Base-by-base conservation (phyloP, 805 yeast species). In the Candida manassasensis region DNA sequence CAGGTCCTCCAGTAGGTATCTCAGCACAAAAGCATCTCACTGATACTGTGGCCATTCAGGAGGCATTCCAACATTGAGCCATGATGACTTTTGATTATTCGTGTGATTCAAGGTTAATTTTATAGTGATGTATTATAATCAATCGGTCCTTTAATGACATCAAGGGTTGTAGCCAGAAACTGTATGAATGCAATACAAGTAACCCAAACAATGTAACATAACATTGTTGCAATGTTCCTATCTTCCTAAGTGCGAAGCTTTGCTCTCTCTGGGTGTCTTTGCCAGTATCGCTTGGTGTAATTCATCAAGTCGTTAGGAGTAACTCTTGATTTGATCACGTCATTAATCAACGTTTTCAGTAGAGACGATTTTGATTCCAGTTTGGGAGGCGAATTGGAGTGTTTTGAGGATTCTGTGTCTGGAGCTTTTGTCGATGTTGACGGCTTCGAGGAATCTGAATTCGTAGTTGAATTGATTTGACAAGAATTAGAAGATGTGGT, bases 31-130 rank as follows among this genome's bases (percentile, higher is more conserved):
- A 35, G 19, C 35, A 37, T 4, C 38, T 56, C 3, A 43, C 48
- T 11, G 52, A 58, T 18, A 59, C 53, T 11, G 38, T 61, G 17
- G 62, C 63, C 16, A 37, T 58, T 30, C 67, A 60, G 43, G 67
- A 61, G 40, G 62, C 67, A 4, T 28, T 40, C 8, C 16, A 14
- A 29, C 12, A 12, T n/a, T n/a, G n/a, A n/a, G n/a, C n/a, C n/a
- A n/a, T n/a, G n/a, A n/a, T n/a, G n/a, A n/a, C n/a, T n/a, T n/a
- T n/a, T n/a, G n/a, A n/a, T n/a, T n/a, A n/a, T n/a, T n/a, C n/a
- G n/a, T n/a, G n/a, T n/a, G n/a, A n/a, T n/a, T n/a, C n/a, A n/a
- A n/a, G n/a, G n/a, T n/a, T n/a, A n/a, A n/a, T n/a, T n/a, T n/a
- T n/a, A n/a, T n/a, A n/a, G n/a, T n/a, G n/a, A n/a, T n/a, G n/a